Evolutionary conservation across 139 green algal species (phyloP), one percentile per base, ranked within the genome.

Genomic region (Chlorella vulgaris): DNA sequence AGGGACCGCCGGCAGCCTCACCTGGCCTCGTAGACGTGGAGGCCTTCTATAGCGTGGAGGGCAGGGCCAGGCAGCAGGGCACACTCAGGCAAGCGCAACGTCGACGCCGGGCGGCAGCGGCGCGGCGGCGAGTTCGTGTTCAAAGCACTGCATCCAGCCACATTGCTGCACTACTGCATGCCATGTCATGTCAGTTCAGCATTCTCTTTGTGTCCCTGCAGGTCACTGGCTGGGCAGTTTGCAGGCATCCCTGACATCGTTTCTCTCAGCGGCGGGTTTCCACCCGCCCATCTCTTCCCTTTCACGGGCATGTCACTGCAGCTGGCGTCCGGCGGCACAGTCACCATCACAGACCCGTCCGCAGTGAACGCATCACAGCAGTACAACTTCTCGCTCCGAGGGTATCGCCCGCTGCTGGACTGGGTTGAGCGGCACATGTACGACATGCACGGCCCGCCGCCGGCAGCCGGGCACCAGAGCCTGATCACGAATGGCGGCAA

Each of bases 401-500:
- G 86, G 5, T 83, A 87, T 24, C 19, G 19, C 24, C 76, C 83
- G 26, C 63, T 90, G 66, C 73, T 75, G 43, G 2, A 58, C 13
- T 90, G 86, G 86, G 82, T 70, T 40, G 68, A 83, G 55, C 29
- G 65, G 4, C 81, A 89, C 50, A 53, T 42, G 22, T 40, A 65
- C 36, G 21, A 38, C 28, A 50, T 86, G 51, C 86, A 90, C 53
- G 28, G 51, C 36, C 68, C 76, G 24, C 80, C 69, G 39, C 28
- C 69, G 21, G 50, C 38, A 24, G 29, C 39, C 24, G 28, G 50
- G 18, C 86, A 90, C 29, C 38, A 83, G 26, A 58, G 78, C 19
- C 42, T 86, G 31, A 83, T 91, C 76, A 91, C 85, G 2, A 85
- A 83, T 22, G 85, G 87, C 39, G 74, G 58, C 66, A 89, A 87